These are phyloP conservation scores for Jatropha curcas DNA, from an alignment of 345 rosid species.

Conservation along the genomic window DNA sequence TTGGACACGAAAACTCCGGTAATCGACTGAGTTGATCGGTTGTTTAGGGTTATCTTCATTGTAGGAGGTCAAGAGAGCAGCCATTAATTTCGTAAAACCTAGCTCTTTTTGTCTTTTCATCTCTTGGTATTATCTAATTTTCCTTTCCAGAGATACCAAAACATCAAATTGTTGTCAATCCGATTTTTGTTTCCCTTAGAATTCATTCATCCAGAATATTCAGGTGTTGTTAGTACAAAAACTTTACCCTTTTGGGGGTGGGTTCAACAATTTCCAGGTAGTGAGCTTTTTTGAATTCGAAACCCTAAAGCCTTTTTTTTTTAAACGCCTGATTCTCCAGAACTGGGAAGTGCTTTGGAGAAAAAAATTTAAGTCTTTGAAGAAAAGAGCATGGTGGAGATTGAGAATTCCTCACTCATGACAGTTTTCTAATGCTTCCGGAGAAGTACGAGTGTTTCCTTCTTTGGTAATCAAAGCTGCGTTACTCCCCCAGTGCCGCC, in stretches of 20 bases:
- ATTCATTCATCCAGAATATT: slow-evolving; percentile 9
- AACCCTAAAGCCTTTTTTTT: not conserved
- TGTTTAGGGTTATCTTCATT: slow-evolving; percentile 16
- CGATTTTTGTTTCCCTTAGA: not conserved
- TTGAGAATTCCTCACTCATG: slow-evolving; percentile 43
- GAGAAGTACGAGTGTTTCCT: slow-evolving; percentile 33
- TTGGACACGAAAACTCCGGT: slow-evolving; percentile 18
- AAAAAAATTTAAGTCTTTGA: not conserved
- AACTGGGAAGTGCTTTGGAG: too few species aligned
- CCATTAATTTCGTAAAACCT: not conserved
- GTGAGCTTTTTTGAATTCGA: slow-evolving; percentile 10
- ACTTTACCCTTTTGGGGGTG: too few species aligned
- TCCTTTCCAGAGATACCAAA: slow-evolving; percentile 7
- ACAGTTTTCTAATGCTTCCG: slow-evolving; percentile 45
- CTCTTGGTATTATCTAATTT: not conserved
- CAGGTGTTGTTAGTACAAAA: slow-evolving; percentile 2
- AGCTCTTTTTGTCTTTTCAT: not conserved
- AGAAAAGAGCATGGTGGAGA: slow-evolving; percentile 32
- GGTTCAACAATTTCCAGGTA: slow-evolving; percentile 4
- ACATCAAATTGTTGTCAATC: slow-evolving; percentile 10
- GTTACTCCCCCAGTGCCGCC: slow-evolving; percentile 22
- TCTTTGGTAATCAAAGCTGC: slow-evolving; percentile 29
- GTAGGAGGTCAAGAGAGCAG: not conserved
- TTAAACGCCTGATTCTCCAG: not conserved
- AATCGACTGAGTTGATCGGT: slow-evolving; percentile 28